Base-by-base conservation (phyloP, 305 asterid species). In the Fraxinus baroniana region DNA sequence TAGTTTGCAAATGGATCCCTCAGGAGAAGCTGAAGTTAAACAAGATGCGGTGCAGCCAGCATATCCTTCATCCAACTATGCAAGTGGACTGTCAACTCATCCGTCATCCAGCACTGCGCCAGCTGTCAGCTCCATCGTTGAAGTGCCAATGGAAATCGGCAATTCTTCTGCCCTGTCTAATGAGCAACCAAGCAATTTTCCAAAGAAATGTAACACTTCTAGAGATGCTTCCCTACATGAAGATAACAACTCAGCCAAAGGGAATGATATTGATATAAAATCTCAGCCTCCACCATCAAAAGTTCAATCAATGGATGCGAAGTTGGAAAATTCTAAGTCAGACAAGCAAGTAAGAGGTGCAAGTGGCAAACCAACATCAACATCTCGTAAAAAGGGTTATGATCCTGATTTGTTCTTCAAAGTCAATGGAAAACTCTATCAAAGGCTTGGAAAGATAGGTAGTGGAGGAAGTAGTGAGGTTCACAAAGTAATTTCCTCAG, bases 401-500 rank as follows among this genome's bases (percentile, higher is more conserved):
- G 97, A 96, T 86, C 89, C 97, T 78, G 99, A 96, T 86, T 83
- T 89, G 81, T 96, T 93, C 88, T 96, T 96, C 88, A 96, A 92
- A 89, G 99, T 96, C 71, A 96, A 96, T 35, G 99, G 98, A 20
- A 96, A 94, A 91, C 91, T 89, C 82, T 96, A 96, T 84, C 99
- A 96, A 86, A 92, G 95, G 86, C 99, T 96, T 82, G 99, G 99
- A 70, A 96, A 96, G 93, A 96, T 96, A 76, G 99, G 99, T 46
- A 96, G 99, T 79, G 99, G 98, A 80, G 98, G 99, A 79, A 94
- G 98, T 87, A 96, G 99, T 82, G 98, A 94, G 89, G 98, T 94
- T 83, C 98, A 93, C 91, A 94, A 96, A 84, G 99, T 94, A 82
- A 94, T 96, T 87, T 89, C 99, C 79, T 91, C 97, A 22, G 98